Base-by-base conservation (phyloP, 2,329 filamentous ascomycete genomes). In the Hypoxylon rubiginosum region DNA sequence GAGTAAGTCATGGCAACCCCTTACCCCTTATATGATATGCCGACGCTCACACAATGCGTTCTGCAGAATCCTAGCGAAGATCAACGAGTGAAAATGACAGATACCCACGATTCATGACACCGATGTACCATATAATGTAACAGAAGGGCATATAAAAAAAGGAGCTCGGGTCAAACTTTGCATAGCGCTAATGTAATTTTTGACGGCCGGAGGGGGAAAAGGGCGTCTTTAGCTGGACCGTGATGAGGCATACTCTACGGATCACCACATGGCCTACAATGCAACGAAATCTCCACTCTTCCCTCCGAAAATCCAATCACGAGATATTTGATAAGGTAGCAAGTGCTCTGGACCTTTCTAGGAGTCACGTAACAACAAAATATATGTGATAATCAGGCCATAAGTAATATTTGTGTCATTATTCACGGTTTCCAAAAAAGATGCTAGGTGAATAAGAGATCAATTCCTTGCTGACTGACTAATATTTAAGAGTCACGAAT, bases 11-110 rank as follows among this genome's bases (percentile, higher is more conserved):
- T 72, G 41, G 15, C 24, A 32, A 11, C 9, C 17, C 41, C 7
- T 28, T 58, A 17, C 58, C 34, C 62, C 46, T 21, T 15, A 11
- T 1, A 30, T 13, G 11, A 3, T 10, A 21, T 9, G 9, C 3
- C 15, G 11, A 48, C 57, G 17, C 45, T 64, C 17, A 65, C 32
- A 48, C n/a, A 11, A 2, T 21, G 39, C 19, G 39, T 17, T 1
- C n/a, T n/a, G 4, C 75, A 97, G 95, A 82, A 93, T 99, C 74
- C 90, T 99, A 67, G 96, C 96, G 81, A 99, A 98, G 91, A 97
- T 99, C 88, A 97, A 93, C 84, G 95, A 98, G 88, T 97, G 64
- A 24, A 52, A 51, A 48, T 39, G 92, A 85, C 86, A 76, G 62
- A 73, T 57, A 68, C 64, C 67, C 64, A 72, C 53, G 67, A 67